phyloP scores from a whole-genome alignment of 2,329 filamentous ascomycete genomes.

The Aureobasidium melanogenum region DNA sequence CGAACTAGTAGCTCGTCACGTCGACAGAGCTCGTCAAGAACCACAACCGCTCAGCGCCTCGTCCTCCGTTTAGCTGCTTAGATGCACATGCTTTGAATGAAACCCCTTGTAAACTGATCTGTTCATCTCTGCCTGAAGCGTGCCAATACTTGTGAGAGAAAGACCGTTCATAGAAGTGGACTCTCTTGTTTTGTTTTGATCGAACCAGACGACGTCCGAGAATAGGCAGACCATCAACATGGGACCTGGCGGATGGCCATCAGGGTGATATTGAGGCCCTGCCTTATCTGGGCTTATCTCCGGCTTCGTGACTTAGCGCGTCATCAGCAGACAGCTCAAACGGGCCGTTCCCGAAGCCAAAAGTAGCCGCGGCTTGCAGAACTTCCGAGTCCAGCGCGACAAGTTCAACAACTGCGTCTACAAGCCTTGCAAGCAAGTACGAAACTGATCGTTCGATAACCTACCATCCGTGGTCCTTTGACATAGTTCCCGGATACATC shows the following conservation, averaged over 20 bases:
- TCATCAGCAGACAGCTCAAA: neutral
- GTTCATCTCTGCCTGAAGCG: neutral
- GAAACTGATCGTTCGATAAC: no score
- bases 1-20: neutral
- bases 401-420: neutral
- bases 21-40: neutral
- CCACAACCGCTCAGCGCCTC: neutral
- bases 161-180: neutral
- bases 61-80: neutral
- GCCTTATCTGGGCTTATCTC: constrained; percentile 1
- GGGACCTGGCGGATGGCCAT: neutral
- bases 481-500: no score
- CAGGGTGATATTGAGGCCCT: neutral
- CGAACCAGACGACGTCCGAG: neutral
- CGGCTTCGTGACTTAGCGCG: neutral
- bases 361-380: neutral
- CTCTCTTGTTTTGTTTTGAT: neutral
- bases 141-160: neutral
- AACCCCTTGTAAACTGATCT: neutral
- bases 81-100: constrained; percentile 10
- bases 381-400: no score
- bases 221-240: neutral
- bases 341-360: constrained; percentile 3
- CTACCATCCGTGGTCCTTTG: no score
- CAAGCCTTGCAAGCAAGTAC: neutral